Percentiles rank a stretch among this genome's conserved stretches.
These are phyloP conservation scores for Trichoderma aggressivum DNA, from an alignment of 2,329 filamentous ascomycete genomes.

Conservation along the genomic window DNA sequence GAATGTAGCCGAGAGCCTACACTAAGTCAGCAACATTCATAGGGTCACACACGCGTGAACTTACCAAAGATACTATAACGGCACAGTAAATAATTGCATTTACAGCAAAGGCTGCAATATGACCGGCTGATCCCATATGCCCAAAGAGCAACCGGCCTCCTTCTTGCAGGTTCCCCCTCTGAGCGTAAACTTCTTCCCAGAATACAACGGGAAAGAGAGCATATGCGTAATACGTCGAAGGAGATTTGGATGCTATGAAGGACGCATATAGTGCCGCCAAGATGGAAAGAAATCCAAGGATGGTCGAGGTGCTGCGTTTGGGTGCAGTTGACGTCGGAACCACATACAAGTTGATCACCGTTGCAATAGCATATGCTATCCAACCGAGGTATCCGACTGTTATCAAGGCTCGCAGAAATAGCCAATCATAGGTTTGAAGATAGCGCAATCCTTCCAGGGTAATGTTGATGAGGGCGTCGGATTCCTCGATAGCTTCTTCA, in stretches of 20 bases:
- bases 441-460: slow-evolving; percentile 84
- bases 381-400: slow-evolving; percentile 91
- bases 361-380: slow-evolving; percentile 89
- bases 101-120: slow-evolving; percentile 56
- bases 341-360: slow-evolving; percentile 84
- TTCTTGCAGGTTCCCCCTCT: slow-evolving; percentile 63
- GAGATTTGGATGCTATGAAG: slow-evolving; percentile 75
- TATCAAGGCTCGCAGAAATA: slow-evolving; percentile 85
- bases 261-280: slow-evolving; percentile 75
- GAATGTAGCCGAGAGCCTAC: slow-evolving; percentile 86
- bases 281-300: slow-evolving; percentile 68
- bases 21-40: neutral
- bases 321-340: slow-evolving; percentile 66
- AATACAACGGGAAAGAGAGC: slow-evolving; percentile 89
- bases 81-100: slow-evolving; percentile 67
- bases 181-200: slow-evolving; percentile 92
- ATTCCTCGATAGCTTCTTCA: slow-evolving; percentile 75
- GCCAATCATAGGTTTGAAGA: slow-evolving; percentile 96
- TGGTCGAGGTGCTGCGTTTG: slow-evolving; percentile 57
- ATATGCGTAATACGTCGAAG: slow-evolving; percentile 84
- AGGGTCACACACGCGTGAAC: slow-evolving; percentile 26
- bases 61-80: slow-evolving; percentile 74
- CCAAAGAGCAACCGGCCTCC: slow-evolving; percentile 68
- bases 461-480: slow-evolving; percentile 70
- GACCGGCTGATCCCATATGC: slow-evolving; percentile 60